Evolutionary conservation across 768 basidiomycete species (phyloP), one percentile per base, ranked within the genome.

Genomic region (Symmetrospora coprosmae): DNA sequence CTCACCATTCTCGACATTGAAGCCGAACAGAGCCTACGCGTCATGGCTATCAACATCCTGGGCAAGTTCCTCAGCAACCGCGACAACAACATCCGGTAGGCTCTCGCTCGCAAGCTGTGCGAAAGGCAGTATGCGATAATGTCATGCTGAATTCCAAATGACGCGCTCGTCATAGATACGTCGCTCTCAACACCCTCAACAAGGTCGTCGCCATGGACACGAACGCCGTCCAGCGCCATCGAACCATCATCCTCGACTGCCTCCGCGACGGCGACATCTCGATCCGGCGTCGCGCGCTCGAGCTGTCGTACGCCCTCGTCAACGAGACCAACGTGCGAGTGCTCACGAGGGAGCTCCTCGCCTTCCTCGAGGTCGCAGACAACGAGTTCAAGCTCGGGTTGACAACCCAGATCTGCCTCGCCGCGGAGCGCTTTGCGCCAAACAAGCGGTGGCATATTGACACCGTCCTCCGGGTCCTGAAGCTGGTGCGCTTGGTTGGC

Each of bases 381-480:
- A 91, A 96, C 64, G 94, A 99, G 71, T 99, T 99, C 77, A 99
- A 99, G 75, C 80, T 88, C 14, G 86, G 88, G 0, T 85, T 99
- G 82, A 99, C 94, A 0, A 96, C 92, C 0, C 92, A 99, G 72
- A 90, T 99, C 47, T 87, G 84, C 53, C 76, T 96, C 25, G 92
- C 90, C 1, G 94, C 94, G 0, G 94, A 99, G 73, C 78, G 90
- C 43, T 97, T 87, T 70, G 92, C 92, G 0, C 94, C 94, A 0
- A 96, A 92, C 73, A 91, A 91, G 73, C 79, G 94, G 65, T 99
- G 92, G 92, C 94, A 99, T 71, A 99, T 99, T 51, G 94, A 97
- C 72, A 97, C 94, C 0, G 87, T 96, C 3, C 74, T 99, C 47
- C 80, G 94, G 28, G 87, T 89, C 1, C 73, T 99, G 64, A 91